A percentile compares a stretch with the other conserved stretches of the same genome.
Conservation (phyloP, 2,329 filamentous ascomycete species). For the Zymoseptoria tritici region DNA sequence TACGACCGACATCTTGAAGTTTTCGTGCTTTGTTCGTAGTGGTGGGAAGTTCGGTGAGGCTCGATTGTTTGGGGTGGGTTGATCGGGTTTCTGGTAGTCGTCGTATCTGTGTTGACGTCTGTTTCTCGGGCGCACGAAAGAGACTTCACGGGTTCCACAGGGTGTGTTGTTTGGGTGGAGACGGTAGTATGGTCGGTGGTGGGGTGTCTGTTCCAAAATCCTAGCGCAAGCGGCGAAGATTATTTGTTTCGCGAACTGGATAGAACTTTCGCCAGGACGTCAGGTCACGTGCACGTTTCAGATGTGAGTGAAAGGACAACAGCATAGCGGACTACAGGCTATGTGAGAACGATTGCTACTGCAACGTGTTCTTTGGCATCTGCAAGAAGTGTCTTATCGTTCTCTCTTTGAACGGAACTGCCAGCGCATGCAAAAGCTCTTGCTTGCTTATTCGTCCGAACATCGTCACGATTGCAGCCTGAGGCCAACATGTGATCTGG, state of each 20-base stretch:
- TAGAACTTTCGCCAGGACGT: background rate
- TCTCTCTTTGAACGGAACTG: background rate
- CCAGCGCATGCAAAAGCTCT: background rate
- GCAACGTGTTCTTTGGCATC: background rate
- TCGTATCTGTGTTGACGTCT: background rate
- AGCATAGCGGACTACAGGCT: background rate
- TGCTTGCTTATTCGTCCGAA: background rate
- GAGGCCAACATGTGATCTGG: too few species aligned
- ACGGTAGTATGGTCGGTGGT: background rate
- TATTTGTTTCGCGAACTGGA: background rate
- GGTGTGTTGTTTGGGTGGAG: background rate
- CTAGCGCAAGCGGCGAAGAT: background rate
- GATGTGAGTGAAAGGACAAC: background rate
- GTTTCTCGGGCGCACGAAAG: background rate
- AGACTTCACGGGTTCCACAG: background rate
- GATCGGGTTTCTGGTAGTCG: background rate
- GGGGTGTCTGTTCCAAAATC: background rate
- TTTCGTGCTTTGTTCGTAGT: background rate
- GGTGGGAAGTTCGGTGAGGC: background rate
- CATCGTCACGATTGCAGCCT: too few species aligned
- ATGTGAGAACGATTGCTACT: background rate
- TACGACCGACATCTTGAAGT: constrained; percentile 1
- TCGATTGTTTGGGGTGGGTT: background rate
- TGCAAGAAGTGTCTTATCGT: background rate
- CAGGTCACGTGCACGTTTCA: background rate